Evolutionary conservation across 306 rosid genomes (phyloP), one percentile per base, ranked within the genome.

Genomic region (Trifolium repens): DNA sequence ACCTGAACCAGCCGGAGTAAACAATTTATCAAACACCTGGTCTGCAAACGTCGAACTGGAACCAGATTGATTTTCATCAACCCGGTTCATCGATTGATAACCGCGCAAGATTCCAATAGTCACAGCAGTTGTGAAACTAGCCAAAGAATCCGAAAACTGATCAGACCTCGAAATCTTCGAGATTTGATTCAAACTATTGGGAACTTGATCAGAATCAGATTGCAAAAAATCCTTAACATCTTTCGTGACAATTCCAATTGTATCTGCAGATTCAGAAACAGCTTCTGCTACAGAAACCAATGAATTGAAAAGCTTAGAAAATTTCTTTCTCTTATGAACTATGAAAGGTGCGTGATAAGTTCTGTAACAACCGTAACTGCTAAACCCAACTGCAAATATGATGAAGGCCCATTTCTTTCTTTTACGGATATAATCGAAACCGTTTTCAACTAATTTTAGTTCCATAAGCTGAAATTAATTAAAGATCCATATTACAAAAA

Each of bases 151-250:
- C 1, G 91, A 82, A 57, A 90, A 78, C 27, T 90, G 93, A 1
- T 73, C 71, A 1, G 96, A 94, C 69, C 79, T 75, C 9, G 88
- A 73, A 67, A 94, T 71, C 82, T 94, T 94, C 35, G 93, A 84
- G 40, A 94, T 71, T 69, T 91, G 98, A 62, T 78, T 87, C 71
- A 94, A 70, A 67, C 96, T 90, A 15, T 72, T 89, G 1, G 97
- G 98, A 12, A 91, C 72, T 63, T 88, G 74, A 71, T 89, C 91
- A 0, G 93, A 84, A 80, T 90, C 90, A 19, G 96, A 90, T 19
- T 81, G 88, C 59, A 94, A 67, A 84, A 94, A 91, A n/a, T 81
- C 83, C 72, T 83, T 94, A 53, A 94, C 42, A 67, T 90, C 98
- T 79, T 42, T 85, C 26, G 93, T 85, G 9, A 94, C 60, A 1